phyloP scores from a whole-genome alignment of 192 early-diverging fungal species.

The Coemansia sp. region DNA sequence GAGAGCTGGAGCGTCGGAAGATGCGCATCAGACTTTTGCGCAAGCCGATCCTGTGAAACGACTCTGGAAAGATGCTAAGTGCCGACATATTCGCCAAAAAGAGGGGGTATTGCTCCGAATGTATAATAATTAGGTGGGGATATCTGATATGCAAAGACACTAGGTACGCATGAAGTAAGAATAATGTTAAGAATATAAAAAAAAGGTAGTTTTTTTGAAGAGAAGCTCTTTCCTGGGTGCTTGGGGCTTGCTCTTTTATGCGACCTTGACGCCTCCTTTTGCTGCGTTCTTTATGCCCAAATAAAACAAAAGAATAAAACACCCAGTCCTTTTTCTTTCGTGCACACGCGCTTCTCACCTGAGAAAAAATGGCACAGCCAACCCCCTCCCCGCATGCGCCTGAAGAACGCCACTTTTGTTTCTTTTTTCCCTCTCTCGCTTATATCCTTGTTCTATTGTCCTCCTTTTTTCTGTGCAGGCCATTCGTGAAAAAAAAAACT shows the following conservation, averaged over 20 bases:
- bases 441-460: not conserved
- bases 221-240: not conserved
- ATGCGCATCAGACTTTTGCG: constrained; percentile 46
- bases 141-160: not conserved
- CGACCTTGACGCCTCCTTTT: not conserved
- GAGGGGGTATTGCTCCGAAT: not conserved
- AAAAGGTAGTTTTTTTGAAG: not conserved
- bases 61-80: constrained; percentile 37
- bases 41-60: constrained; percentile 39
- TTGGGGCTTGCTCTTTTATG: not conserved
- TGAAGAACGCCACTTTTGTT: not conserved
- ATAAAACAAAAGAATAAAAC: not conserved
- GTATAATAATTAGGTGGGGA: not conserved
- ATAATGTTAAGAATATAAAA: constrained; percentile 1
- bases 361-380: not conserved
- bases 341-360: constrained; percentile 5
- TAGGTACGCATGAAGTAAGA: not conserved
- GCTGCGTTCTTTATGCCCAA: not conserved
- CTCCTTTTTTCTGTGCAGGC: not conserved
- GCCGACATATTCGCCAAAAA: constrained; percentile 23
- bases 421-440: not conserved
- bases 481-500: not conserved
- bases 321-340: not conserved
- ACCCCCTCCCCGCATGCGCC: not conserved
- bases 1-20: constrained; percentile 34